Base-by-base conservation (phyloP, 176 grass and related monocot genomes). In the Bromus sterilis region DNA sequence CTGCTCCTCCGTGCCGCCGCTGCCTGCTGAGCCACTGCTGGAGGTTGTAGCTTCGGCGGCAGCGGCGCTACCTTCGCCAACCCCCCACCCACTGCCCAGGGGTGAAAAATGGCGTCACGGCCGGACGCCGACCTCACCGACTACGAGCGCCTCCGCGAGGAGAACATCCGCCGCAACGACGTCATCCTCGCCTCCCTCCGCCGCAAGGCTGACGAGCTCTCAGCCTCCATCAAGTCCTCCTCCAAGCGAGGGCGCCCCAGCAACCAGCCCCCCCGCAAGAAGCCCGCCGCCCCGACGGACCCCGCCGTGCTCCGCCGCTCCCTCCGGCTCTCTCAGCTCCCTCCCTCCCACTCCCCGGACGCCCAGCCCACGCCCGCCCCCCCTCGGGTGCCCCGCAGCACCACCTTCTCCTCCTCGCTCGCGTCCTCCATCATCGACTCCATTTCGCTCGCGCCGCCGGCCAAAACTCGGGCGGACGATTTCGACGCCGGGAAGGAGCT, bases 251-350 rank as follows among this genome's bases (percentile, higher is more conserved):
- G 26, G 3, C 42, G 89, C 34, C 12, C 41, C 48, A 78, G 66
- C 56, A 82, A 51, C 31, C 78, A 62, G 18, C 53, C 21, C 18
- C 53, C 21, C 18, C 61, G 51, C 23, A 55, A 31, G 18, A 85
- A 53, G 56, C 49, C 79, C 34, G 25, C 77, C 48, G 5, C 30
- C 9, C 59, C 24, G n/a, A 29, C 7, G 12, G 28, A 60, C 35
- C 77, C 87, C 60, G 58, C 83, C 44, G 71, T 83, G 39, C 56
- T 88, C 86, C 95, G 92, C 56, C 87, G 90, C 34, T 97, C 94
- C 48, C 88, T 91, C 53, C 92, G 92, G 30, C 83, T 86, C 71
- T 88, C 77, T 0, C 86, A 86, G 40, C 80, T 94, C 10, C 82
- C 89, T 29, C 88, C 90, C 12, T 56, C 34, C 24, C 36, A 28